A percentile compares a stretch with the other conserved stretches of the same genome.
These are phyloP conservation scores for Ambrosia hybrid DNA, from an alignment of 140 eudicot species.

Conservation along the genomic window DNA sequence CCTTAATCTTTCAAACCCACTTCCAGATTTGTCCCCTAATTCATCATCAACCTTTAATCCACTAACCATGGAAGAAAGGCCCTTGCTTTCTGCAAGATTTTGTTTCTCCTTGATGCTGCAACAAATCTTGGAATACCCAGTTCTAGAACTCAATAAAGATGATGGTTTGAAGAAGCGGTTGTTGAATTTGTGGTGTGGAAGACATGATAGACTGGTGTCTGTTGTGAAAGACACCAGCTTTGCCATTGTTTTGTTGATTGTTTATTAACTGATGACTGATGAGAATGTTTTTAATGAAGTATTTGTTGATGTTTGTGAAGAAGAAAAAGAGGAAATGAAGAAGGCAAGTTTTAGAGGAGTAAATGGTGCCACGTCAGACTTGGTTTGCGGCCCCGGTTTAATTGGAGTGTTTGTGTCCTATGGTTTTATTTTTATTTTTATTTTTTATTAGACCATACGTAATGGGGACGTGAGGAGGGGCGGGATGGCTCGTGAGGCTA, in stretches of 20 bases:
- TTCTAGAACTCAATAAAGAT: conserved; percentile 20
- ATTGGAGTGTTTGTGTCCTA: conserved; percentile 16
- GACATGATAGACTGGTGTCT: conserved; percentile 36
- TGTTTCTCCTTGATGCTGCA: conserved; percentile 64
- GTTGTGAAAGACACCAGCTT: conserved; percentile 40
- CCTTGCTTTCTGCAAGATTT: conserved; percentile 42
- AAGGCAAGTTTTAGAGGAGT: conserved; percentile 34
- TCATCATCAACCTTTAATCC: conserved; percentile 48
- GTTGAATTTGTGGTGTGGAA: conserved; percentile 35
- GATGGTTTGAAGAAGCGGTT: conserved; percentile 30
- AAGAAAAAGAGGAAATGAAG: conserved; percentile 19
- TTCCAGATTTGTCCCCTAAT: conserved; percentile 28
- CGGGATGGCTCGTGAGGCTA: too few relatives aligned
- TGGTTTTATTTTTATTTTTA: too few relatives aligned
- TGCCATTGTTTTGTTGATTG: conserved; percentile 35
- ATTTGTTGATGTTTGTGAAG: background rate
- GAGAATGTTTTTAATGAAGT: background rate
- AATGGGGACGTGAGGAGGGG: too few relatives aligned
- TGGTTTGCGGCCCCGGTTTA: conserved; percentile 45
- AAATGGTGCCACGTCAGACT: conserved; percentile 54
- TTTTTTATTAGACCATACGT: too few relatives aligned
- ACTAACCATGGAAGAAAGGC: conserved; percentile 31
- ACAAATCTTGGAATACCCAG: conserved; percentile 38
- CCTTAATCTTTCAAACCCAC: conserved; percentile 44
- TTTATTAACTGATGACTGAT: background rate